Conservation (phyloP, 345 rosid species). For the Mangifera indica region DNA sequence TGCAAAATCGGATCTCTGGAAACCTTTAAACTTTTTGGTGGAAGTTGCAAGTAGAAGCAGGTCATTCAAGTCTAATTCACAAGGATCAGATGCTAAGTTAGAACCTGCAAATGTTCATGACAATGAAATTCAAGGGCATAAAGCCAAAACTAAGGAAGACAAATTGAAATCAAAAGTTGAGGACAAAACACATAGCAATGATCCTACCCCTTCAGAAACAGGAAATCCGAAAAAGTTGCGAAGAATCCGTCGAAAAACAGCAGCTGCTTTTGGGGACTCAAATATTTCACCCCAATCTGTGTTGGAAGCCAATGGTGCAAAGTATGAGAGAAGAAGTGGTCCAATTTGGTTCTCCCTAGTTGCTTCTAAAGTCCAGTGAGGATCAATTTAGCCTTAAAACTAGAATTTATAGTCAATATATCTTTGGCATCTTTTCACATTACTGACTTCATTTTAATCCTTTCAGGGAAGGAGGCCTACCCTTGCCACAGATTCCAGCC, state of each 20-base stretch:
- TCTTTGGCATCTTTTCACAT: conserved; percentile 9
- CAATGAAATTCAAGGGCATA: conserved; percentile 39
- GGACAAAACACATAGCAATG: conserved; percentile 47
- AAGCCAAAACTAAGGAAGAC: conserved; percentile 54
- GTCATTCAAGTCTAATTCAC: conserved; percentile 58
- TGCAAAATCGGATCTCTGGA: conserved; percentile 78
- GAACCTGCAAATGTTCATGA: conserved; percentile 36
- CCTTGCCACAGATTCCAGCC: conserved; percentile 84
- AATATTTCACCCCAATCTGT: conserved; percentile 54
- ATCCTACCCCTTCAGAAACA: conserved; percentile 52
- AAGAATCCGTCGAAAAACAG: conserved; percentile 57
- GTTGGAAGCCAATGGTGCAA: conserved; percentile 48
- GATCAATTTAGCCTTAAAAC: conserved; percentile 24
- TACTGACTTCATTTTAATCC: conserved; percentile 32
- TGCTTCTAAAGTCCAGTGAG: conserved; percentile 89
- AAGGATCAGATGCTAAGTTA: conserved; percentile 46
- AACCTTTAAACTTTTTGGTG: conserved; percentile 87
- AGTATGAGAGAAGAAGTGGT: conserved; percentile 53
- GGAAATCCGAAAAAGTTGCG: conserved; percentile 56
- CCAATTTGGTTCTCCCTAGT: conserved; percentile 97
- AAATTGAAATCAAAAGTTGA: conserved; percentile 45
- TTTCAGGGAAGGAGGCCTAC: conserved; percentile 71
- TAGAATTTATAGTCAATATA: conserved; percentile 10
- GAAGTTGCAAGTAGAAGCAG: conserved; percentile 92
- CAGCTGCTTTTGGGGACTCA: conserved; percentile 46